Evolutionary conservation across 352 stramenopile species (phyloP).

Genomic region (Pythium oligandrum): DNA sequence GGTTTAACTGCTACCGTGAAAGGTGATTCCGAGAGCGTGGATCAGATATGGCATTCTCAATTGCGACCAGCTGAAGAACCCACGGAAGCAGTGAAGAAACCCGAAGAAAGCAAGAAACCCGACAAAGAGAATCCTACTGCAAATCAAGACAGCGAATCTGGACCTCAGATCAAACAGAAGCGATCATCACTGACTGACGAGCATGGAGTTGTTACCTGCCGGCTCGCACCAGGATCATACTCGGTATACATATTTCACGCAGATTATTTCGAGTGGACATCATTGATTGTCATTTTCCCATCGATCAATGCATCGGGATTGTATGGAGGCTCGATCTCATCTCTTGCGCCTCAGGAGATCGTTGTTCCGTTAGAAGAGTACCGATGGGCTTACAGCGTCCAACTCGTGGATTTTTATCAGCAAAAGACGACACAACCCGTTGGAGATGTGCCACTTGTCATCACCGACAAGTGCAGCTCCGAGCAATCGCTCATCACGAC

Average conservation of each 20-base stretch:
- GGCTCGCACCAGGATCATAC: constrained; percentile 51
- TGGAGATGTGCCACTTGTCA: constrained; percentile 39
- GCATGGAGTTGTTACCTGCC: constrained; percentile 30
- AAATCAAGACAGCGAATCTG: no score
- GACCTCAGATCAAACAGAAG: constrained; percentile 1
- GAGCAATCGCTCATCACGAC: constrained; percentile 41
- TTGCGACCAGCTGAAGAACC: no score
- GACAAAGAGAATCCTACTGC: no score
- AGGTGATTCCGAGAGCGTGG: no score
- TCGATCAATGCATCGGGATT: constrained; percentile 35
- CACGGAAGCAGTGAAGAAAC: no score
- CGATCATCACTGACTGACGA: constrained; percentile 33
- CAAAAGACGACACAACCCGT: constrained; percentile 34
- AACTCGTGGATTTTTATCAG: constrained; percentile 69
- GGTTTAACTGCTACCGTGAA: not conserved
- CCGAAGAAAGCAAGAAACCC: no score
- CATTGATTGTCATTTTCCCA: constrained; percentile 47
- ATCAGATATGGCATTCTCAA: no score
- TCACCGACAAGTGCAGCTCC: constrained; percentile 51
- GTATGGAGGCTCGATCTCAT: constrained; percentile 24
- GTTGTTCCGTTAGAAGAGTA: constrained; percentile 52
- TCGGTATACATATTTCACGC: constrained; percentile 64
- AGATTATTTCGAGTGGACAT: constrained; percentile 76
- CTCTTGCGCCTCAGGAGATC: constrained; percentile 38
- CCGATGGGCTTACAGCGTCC: constrained; percentile 54